Evolutionary conservation across 2,329 filamentous ascomycete genomes (phyloP).

Genomic region (Metarhizium robertsii): DNA sequence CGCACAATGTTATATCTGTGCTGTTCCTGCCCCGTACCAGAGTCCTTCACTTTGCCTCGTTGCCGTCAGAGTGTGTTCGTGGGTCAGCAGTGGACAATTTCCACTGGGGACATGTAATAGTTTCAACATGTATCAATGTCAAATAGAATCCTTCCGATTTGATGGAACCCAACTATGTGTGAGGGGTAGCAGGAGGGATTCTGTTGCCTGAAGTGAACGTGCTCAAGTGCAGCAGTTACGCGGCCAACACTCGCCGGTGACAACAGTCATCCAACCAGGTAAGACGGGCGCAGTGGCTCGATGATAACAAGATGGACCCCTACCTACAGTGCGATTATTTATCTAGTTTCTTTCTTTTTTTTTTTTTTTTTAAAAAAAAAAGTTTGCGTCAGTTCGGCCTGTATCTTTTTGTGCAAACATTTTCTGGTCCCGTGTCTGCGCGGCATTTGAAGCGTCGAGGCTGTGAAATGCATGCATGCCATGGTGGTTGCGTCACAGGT

Average conservation of each 20-base stretch:
- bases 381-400: too few species aligned
- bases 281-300: too few species aligned
- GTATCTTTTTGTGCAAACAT: too few species aligned
- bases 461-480: background rate
- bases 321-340: too few species aligned
- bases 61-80: background rate
- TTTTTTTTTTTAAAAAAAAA: too few species aligned
- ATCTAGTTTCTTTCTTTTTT: too few species aligned
- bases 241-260: background rate
- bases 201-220: background rate
- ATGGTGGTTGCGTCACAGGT: conserved; percentile 19
- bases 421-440: background rate
- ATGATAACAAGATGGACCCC: too few species aligned
- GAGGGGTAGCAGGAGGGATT: background rate
- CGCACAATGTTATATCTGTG: background rate
- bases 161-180: background rate
- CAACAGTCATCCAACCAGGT: too few species aligned
- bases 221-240: background rate
- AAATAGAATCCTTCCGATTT: background rate
- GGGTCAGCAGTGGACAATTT: background rate
- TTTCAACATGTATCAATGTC: background rate
- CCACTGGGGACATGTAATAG: background rate
- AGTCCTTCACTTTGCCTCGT: background rate
- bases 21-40: background rate
- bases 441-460: background rate